These are phyloP conservation scores for Phylloporus sp. DNA, from an alignment of 768 basidiomycete species.

Conservation along the genomic window DNA sequence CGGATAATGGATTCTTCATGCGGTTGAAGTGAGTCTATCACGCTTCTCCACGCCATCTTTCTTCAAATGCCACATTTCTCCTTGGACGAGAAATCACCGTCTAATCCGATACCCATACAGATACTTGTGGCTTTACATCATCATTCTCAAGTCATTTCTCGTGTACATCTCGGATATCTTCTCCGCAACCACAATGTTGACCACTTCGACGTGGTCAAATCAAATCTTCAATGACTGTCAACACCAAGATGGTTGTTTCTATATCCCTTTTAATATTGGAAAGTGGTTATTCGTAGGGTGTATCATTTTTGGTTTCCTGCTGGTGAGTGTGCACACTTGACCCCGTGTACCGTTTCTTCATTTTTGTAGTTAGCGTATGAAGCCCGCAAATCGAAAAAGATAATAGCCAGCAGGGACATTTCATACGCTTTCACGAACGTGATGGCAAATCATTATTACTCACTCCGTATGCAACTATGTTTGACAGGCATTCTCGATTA, in stretches of 20 bases:
- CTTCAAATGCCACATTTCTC: not conserved
- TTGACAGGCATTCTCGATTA: not conserved
- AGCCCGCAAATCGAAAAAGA: constrained; percentile 85
- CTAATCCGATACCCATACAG: constrained; percentile 38
- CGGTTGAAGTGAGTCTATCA: constrained; percentile 66
- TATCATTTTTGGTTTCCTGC: constrained; percentile 96
- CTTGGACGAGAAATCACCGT: not conserved
- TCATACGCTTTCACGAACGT: constrained; percentile 98
- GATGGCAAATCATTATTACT: constrained; percentile 96
- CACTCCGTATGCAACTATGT: constrained; percentile 63
- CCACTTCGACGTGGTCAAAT: constrained; percentile 86
- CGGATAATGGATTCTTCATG: constrained; percentile 81
- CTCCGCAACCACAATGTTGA: constrained; percentile 94
- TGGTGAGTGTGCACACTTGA: constrained; percentile 49
- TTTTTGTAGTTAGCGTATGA: constrained; percentile 79
- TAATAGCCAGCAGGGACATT: constrained; percentile 93
- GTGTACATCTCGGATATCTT: constrained; percentile 98
- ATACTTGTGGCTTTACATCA: constrained; percentile 90
- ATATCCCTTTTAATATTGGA: constrained; percentile 83
- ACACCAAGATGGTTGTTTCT: constrained; percentile 63
- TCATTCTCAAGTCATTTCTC: constrained; percentile 92
- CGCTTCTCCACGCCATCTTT: not conserved
- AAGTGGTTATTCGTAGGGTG: constrained; percentile 98
- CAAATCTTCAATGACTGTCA: constrained; percentile 81
- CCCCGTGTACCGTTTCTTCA: constrained; percentile 6